Conservation (phyloP, 345 rosid genomes). For the Hibiscus mutabilis region DNA sequence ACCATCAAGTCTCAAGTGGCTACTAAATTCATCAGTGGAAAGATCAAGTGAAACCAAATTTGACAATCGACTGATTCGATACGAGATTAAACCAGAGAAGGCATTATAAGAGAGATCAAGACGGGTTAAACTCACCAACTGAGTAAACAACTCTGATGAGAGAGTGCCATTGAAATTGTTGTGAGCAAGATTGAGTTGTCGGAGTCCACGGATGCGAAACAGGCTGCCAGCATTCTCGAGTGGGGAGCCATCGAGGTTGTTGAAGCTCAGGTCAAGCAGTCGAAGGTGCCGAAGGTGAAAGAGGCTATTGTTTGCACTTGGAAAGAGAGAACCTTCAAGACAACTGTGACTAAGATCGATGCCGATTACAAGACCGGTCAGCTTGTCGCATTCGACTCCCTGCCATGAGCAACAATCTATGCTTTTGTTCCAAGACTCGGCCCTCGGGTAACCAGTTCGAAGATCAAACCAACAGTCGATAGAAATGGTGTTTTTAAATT, state of each 20-base stretch:
- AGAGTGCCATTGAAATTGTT: slow-evolving; percentile 19
- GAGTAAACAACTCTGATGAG: background rate
- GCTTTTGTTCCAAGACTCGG: too few species aligned
- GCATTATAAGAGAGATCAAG: slow-evolving; percentile 6
- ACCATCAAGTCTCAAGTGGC: background rate
- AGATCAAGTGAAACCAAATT: slow-evolving; percentile 17
- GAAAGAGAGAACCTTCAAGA: too few species aligned
- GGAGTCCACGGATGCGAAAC: slow-evolving; percentile 21
- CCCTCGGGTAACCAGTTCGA: too few species aligned
- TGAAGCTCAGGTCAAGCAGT: slow-evolving; percentile 4
- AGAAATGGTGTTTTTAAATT: too few species aligned
- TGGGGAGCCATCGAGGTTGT: background rate
- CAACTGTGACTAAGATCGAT: too few species aligned
- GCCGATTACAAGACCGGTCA: too few species aligned
- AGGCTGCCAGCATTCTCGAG: background rate
- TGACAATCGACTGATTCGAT: background rate
- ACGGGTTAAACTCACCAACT: background rate
- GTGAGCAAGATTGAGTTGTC: slow-evolving; percentile 18
- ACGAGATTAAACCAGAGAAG: slow-evolving; percentile 12
- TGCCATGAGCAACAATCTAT: too few species aligned
- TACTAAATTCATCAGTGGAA: background rate
- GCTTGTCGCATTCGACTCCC: too few species aligned
- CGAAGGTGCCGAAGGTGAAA: too few species aligned
- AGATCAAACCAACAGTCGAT: too few species aligned
- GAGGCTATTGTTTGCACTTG: too few species aligned